phyloP scores from a whole-genome alignment of 192 early-diverging fungal genomes.

The Backusella tuberculispora region DNA sequence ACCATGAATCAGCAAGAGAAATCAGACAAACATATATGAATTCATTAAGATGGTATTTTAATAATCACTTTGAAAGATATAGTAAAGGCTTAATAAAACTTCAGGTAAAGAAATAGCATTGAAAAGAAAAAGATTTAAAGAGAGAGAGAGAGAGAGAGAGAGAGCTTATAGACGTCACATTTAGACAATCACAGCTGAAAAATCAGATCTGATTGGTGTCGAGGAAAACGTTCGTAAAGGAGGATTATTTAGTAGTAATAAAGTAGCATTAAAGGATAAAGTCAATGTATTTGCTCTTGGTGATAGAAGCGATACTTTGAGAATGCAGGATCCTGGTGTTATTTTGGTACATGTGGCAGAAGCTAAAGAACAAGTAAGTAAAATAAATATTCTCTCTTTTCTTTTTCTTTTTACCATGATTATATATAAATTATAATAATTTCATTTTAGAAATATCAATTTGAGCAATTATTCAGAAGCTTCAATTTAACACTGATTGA shows the following conservation, averaged over 20 bases:
- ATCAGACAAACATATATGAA: constrained; percentile 86
- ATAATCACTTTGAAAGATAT: constrained; percentile 91
- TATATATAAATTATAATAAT: neutral
- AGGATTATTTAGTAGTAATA: constrained; percentile 70
- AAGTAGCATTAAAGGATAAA: constrained; percentile 76
- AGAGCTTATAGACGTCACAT: neutral
- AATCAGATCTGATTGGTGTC: constrained; percentile 81
- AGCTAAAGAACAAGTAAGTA: constrained; percentile 65
- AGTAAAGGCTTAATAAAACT: constrained; percentile 72
- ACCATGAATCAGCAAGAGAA: constrained; percentile 86
- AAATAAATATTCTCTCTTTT: neutral
- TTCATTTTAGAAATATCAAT: constrained; percentile 71
- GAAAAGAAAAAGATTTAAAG: neutral
- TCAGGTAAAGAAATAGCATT: constrained; percentile 52
- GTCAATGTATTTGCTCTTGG: constrained; percentile 85
- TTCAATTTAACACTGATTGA: constrained; percentile 91
- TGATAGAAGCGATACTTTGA: constrained; percentile 78
- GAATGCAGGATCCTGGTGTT: constrained; percentile 78
- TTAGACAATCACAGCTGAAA: constrained; percentile 76
- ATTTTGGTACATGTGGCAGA: constrained; percentile 85
- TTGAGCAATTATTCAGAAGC: constrained; percentile 90
- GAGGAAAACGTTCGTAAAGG: constrained; percentile 76
- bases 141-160: no score
- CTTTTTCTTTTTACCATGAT: no score
- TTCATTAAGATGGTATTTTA: constrained; percentile 85